Base-by-base conservation (phyloP, 2,329 filamentous ascomycete genomes). In the Fusarium decemcellulare region DNA sequence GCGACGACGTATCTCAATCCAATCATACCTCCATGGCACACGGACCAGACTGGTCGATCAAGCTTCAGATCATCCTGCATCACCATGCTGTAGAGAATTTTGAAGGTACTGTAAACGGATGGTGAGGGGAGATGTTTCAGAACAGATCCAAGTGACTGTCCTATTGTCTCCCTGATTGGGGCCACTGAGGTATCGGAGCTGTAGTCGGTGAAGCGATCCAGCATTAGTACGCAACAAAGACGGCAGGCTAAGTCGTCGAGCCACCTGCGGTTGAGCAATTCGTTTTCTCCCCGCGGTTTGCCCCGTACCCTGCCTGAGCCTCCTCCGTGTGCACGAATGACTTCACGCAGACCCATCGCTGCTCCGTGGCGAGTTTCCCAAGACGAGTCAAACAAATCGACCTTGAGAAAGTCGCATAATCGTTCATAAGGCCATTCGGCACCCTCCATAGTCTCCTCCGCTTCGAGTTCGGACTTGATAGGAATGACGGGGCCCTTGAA, bases 331-430 rank as follows among this genome's bases (percentile, higher is more conserved):
- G 94, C 92, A 66, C 95, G 91, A 54, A 98, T 86, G 16, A 99
- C 90, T 80, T 99, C 96, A 75, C 96, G 90, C 39, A 99, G 84
- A 11, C 94, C 96, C 91, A 99, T 96, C 14, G 96, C 95, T 59
- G 97, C 96, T 74, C 96, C 96, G 78, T 99, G 96, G 15, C 96
- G 92, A 8, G 95, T 94, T 80, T 99, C 96, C 97, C 96, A 99
- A 50, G 92, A 91, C 4, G 92, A 85, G 76, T 99, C 95, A 73
- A 99, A 98, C 2, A 99, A 86, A 77, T 99, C 96, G 36, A 98
- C 87, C 75, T 93, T 95, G 62, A 99, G 87, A 74, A 98, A 96
- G 66, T 98, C 96, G 78, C 94, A 98, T 37, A 99, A 88, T 56
- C 94, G 90, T 75, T 98, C 95, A 75, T 93, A 98, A 0, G 96